A percentile compares a stretch with the other conserved stretches of the same genome.
phyloP scores from a whole-genome alignment of 2,329 filamentous ascomycete genomes.

The Alternaria panax region DNA sequence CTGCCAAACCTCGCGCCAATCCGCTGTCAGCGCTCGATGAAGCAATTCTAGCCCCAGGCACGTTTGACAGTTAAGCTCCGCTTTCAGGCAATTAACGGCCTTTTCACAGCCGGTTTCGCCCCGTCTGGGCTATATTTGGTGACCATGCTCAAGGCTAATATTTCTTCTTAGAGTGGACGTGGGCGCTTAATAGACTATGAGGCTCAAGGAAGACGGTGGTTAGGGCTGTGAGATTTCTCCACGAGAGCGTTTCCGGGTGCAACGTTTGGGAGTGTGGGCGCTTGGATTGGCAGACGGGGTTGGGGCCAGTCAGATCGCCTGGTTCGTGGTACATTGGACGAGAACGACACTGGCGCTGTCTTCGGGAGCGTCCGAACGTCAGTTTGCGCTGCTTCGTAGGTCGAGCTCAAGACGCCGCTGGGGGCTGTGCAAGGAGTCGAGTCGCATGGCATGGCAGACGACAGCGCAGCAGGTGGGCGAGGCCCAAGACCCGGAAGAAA shows the following conservation, averaged over 20 bases:
- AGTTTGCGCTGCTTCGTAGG: slow-evolving; percentile 2
- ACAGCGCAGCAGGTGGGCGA: slow-evolving; percentile 38
- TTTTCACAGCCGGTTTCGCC: slow-evolving; percentile 29
- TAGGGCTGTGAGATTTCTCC: slow-evolving; percentile 28
- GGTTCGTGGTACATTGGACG: slow-evolving; percentile 14
- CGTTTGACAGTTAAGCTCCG: slow-evolving; percentile 32
- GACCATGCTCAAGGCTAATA: slow-evolving; percentile 36
- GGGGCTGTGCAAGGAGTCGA: slow-evolving; percentile 17
- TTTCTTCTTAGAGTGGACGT: slow-evolving; percentile 16
- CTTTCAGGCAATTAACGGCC: slow-evolving; percentile 41
- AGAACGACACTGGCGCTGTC: slow-evolving; percentile 27
- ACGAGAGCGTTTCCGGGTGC: slow-evolving; percentile 36
- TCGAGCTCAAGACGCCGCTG: slow-evolving; percentile 1
- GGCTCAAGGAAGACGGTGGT: slow-evolving; percentile 33
- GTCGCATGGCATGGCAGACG: slow-evolving; percentile 6
- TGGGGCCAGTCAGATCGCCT: slow-evolving; percentile 31
- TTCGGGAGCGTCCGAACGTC: slow-evolving; percentile 27
- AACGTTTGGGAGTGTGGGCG: slow-evolving; percentile 40
- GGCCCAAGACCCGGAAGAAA: slow-evolving; percentile 38
- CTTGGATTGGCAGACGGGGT: slow-evolving; percentile 35
- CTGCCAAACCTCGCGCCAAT: slow-evolving; percentile 23
- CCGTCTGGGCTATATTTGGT: slow-evolving; percentile 47
- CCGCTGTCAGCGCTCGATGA: slow-evolving; percentile 23
- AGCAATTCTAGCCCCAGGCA: slow-evolving; percentile 21
- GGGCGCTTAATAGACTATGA: slow-evolving; percentile 45